Evolutionary conservation across 2,329 filamentous ascomycete species (phyloP).

Genomic region (Neospermospora avenae): DNA sequence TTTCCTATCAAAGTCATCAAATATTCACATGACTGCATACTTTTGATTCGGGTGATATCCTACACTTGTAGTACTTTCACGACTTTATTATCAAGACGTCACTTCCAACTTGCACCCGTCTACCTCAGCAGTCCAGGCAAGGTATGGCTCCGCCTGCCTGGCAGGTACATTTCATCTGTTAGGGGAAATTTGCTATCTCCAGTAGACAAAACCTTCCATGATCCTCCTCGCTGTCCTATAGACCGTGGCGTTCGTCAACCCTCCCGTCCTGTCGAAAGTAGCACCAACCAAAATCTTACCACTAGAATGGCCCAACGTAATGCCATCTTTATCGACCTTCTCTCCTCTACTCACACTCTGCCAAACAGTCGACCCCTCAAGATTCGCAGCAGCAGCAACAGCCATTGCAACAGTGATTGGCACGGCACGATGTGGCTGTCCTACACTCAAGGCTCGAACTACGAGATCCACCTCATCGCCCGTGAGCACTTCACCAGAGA

Average conservation of each 20-base stretch:
- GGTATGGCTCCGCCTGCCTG: too few relatives aligned
- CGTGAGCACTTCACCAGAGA: slow-evolving; percentile 39
- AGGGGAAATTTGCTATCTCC: too few relatives aligned
- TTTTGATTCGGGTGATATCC: too few relatives aligned
- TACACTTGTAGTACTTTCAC: too few relatives aligned
- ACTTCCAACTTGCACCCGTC: too few relatives aligned
- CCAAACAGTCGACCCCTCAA: slow-evolving; percentile 41
- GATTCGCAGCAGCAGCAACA: slow-evolving; percentile 44
- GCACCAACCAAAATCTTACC: slow-evolving; percentile 44
- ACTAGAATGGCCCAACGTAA: slow-evolving; percentile 45
- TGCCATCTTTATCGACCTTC: slow-evolving; percentile 33
- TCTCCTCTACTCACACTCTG: slow-evolving; percentile 28
- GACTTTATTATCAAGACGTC: too few relatives aligned
- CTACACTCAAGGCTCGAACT: slow-evolving; percentile 51
- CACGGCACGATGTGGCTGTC: slow-evolving; percentile 53
- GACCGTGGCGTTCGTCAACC: slow-evolving; percentile 40
- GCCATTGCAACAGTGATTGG: slow-evolving; percentile 53
- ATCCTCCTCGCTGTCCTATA: slow-evolving; percentile 46
- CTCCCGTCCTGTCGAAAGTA: slow-evolving; percentile 37
- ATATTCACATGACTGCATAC: too few relatives aligned
- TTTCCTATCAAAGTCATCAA: too few relatives aligned
- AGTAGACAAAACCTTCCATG: slow-evolving; percentile 46
- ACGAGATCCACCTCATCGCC: slow-evolving; percentile 37
- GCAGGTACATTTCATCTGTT: too few relatives aligned
- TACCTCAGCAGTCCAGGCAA: too few relatives aligned